Evolutionary conservation across 768 basidiomycete genomes (phyloP).

Genomic region (Pleurotus tuoliensis): DNA sequence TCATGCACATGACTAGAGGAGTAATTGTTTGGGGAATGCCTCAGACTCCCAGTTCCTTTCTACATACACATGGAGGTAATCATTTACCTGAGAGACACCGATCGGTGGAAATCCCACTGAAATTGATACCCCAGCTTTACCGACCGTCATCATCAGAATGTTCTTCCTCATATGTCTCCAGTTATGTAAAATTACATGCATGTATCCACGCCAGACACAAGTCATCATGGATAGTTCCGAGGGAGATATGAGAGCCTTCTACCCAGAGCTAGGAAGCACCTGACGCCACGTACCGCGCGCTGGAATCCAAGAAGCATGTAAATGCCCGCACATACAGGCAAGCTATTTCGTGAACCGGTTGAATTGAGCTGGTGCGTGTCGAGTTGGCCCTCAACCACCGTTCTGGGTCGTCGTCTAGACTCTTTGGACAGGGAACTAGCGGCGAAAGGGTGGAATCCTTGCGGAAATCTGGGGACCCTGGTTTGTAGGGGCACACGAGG

Average conservation of each 20-base stretch:
- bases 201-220: neutral
- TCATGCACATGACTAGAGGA: no score
- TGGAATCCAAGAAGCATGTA: slow-evolving; percentile 8
- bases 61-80: no score
- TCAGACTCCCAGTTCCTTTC: no score
- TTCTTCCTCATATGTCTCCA: neutral
- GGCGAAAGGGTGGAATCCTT: slow-evolving; percentile 3
- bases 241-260: neutral
- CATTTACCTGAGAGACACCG: no score
- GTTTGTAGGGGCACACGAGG: neutral
- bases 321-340: slow-evolving; percentile 1
- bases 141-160: neutral
- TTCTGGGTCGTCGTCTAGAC: neutral
- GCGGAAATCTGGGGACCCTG: neutral
- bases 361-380: neutral
- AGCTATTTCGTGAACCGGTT: neutral
- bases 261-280: slow-evolving; percentile 1
- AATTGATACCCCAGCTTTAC: neutral
- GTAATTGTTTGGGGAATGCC: no score
- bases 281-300: slow-evolving; percentile 6
- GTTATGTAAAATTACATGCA: slow-evolving; percentile 2
- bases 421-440: neutral
- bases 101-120: neutral
- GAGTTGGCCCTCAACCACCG: neutral
- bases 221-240: slow-evolving; percentile 6